These are phyloP conservation scores for Eutrema heterophyllum DNA, from an alignment of 345 rosid species.

Conservation along the genomic window DNA sequence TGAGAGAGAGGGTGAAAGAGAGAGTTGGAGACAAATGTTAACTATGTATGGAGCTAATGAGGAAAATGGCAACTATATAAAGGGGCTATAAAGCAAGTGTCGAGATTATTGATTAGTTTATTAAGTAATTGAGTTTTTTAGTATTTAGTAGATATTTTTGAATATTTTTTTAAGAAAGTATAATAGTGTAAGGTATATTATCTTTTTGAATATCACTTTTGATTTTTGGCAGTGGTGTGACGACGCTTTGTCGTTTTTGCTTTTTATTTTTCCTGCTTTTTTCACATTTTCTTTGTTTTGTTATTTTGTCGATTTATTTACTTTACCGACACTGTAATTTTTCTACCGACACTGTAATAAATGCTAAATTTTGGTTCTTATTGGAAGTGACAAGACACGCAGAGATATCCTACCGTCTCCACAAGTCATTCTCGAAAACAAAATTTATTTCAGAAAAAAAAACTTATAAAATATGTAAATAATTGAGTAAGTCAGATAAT, in stretches of 20 bases:
- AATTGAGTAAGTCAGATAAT: neutral
- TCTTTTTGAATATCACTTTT: neutral
- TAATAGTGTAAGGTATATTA: neutral
- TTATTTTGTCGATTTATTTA: slow-evolving; percentile 9
- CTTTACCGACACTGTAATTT: slow-evolving; percentile 19
- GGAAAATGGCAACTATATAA: slow-evolving; percentile 21
- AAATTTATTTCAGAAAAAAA: neutral
- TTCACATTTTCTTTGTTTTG: slow-evolving; percentile 1
- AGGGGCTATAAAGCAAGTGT: neutral
- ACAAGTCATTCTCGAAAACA: slow-evolving; percentile 6
- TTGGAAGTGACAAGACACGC: slow-evolving; percentile 8
- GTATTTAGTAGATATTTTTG: neutral
- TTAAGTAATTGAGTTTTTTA: neutral
- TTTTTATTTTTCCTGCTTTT: neutral
- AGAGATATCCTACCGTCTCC: neutral
- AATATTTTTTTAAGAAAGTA: neutral
- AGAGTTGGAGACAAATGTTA: neutral
- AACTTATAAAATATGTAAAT: neutral
- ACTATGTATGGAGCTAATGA: neutral
- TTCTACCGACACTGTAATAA: slow-evolving; percentile 17
- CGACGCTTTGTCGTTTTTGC: neutral
- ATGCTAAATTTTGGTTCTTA: neutral
- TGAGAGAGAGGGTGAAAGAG: neutral
- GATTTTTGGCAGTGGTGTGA: slow-evolving; percentile 13
- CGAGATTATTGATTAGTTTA: neutral